Percentiles rank a stretch among this genome's conserved stretches.
phyloP scores from a whole-genome alignment of 495 filamentous ascomycete species.

The Tuber melanosporum region DNA sequence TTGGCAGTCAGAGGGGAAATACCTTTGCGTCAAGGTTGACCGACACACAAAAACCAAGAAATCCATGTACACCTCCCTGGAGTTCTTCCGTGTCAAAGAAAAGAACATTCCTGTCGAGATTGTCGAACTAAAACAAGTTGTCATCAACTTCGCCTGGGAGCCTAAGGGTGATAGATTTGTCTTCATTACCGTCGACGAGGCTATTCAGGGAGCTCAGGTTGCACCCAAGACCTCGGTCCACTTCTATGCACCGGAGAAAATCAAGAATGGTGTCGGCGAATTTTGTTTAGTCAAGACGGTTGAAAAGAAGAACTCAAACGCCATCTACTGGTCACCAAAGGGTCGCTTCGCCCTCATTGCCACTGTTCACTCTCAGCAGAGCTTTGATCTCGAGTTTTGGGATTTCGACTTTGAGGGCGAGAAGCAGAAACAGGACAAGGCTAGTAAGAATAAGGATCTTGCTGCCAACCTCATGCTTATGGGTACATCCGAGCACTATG shows the following conservation, averaged over 20 bases:
- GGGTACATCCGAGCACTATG: constrained; percentile 89
- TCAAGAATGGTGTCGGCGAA: constrained; percentile 77
- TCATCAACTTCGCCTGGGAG: constrained; percentile 99
- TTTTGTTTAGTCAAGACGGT: constrained; percentile 90
- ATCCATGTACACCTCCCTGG: constrained; percentile 87
- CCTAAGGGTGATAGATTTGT: constrained; percentile 96
- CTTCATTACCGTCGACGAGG: constrained; percentile 88
- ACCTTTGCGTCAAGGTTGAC: constrained; percentile 97
- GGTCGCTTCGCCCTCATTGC: constrained; percentile 90
- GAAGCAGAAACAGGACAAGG: constrained; percentile 50
- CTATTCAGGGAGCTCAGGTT: constrained; percentile 65
- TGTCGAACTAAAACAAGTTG: constrained; percentile 94
- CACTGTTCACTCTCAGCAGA: constrained; percentile 83
- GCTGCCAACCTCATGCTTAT: constrained; percentile 90
- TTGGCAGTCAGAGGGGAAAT: constrained; percentile 90
- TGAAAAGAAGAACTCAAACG: constrained; percentile 98
- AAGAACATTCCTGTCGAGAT: constrained; percentile 98
- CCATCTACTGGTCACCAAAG: constrained; percentile 98
- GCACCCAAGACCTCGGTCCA: constrained; percentile 90
- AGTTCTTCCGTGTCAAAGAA: constrained; percentile 94
- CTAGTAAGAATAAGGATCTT: constrained; percentile 83
- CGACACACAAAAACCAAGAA: constrained; percentile 99
- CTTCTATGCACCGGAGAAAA: constrained; percentile 94
- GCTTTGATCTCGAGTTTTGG: constrained; percentile 93
- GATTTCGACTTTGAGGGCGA: constrained; percentile 97